Evolutionary conservation across 1,139 yeast genomes (phyloP), one percentile per base, ranked within the genome.

Genomic region (Saccharomycopsis hybrid): DNA sequence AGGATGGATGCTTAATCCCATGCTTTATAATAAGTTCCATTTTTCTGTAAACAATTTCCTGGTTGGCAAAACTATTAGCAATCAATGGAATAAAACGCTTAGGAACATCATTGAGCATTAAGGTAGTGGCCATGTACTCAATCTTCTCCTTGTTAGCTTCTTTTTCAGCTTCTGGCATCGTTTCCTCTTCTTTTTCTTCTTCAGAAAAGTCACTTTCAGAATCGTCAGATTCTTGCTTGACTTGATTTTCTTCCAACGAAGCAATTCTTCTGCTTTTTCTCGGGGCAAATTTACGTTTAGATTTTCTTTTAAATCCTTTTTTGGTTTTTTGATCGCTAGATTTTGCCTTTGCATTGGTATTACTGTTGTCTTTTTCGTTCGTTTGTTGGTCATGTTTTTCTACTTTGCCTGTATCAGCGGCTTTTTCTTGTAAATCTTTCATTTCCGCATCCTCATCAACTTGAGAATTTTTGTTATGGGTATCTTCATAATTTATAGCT

Each of bases 41-140:
- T 35, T 73, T 68, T 25, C 68, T 65, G 51, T 73, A 78, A 0
- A 84, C 89, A 18, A 74, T 70, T 2, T 76, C 78, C 18, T 72
- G 62, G 5, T 80, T 76, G 43, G 75, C 71, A 38, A 86, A 82
- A 62, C 95, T 83, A 58, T 87, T 80, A 44, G 74, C 67, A 32
- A 89, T 67, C n/a, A 89, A 77, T 1, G 87, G 85, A 1, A 81
- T 74, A 57, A 78, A 82, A 58, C 84, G 74, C 8, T 71, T 67
- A 1, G 95, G 92, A 24, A 89, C 73, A 25, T 78, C 78, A 31
- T 74, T 74, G 4, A 89, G 62, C 0, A 76, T 76, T 43, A 87
- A 73, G 0, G 96, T 82, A 43, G 85, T 67, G 0, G 95, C 69
- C 49, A 50, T 46, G 37, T 32, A 44, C 18, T 35, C 49, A 35